Evolutionary conservation across 768 basidiomycete genomes (phyloP).

Genomic region (Trametes cingulata): DNA sequence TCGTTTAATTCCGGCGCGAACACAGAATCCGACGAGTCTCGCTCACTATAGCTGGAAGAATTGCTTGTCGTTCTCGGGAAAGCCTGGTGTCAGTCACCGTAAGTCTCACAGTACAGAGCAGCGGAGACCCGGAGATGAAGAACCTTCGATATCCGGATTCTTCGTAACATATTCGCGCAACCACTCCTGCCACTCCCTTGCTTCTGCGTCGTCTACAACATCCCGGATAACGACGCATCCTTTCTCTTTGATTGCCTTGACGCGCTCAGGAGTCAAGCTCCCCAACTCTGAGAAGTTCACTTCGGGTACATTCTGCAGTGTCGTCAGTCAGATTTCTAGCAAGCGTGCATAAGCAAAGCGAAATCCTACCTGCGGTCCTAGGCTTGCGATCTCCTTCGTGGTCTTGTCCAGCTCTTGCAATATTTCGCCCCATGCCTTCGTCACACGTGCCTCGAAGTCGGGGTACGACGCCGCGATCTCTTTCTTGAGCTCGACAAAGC

Average conservation of each 20-base stretch:
- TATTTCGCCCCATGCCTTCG: constrained; percentile 59
- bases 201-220: constrained; percentile 58
- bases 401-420: constrained; percentile 49
- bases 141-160: constrained; percentile 60
- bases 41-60: constrained; percentile 74
- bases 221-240: constrained; percentile 64
- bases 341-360: neutral
- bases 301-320: constrained; percentile 57
- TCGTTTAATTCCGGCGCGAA: too few relatives aligned
- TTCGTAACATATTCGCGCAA: constrained; percentile 56
- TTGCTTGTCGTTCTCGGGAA: constrained; percentile 61
- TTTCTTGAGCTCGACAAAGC: constrained; percentile 58
- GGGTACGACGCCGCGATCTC: constrained; percentile 55
- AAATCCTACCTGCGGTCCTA: constrained; percentile 50
- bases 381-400: constrained; percentile 45
- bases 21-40: too few relatives aligned
- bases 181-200: constrained; percentile 56
- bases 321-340: neutral
- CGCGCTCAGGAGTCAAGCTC: constrained; percentile 44
- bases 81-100: constrained; percentile 36
- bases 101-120: too few relatives aligned
- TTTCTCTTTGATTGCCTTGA: constrained; percentile 51
- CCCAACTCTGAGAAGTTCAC: constrained; percentile 57
- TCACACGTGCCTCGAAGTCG: constrained; percentile 50
- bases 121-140: neutral